A percentile compares a stretch with the other conserved stretches of the same genome.
Conservation (phyloP, 2,329 filamentous ascomycete genomes). For the Penicillium sp. region DNA sequence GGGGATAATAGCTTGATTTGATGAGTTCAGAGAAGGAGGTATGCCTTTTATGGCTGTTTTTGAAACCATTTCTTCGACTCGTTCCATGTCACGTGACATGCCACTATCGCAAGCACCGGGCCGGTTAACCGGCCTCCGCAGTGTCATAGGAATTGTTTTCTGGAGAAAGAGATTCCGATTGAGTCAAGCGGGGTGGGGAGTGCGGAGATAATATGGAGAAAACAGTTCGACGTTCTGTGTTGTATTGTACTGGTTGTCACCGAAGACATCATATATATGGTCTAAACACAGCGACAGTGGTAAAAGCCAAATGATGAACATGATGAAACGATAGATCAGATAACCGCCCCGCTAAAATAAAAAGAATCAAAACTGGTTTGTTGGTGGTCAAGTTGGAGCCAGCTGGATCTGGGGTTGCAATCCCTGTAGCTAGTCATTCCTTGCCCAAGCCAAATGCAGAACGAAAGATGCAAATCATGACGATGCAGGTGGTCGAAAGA, state of each 20-base stretch:
- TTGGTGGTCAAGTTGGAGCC: neutral
- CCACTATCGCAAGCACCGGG: constrained; percentile 3
- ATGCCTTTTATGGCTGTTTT: neutral
- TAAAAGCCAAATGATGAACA: neutral
- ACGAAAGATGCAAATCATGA: neutral
- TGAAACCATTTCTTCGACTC: neutral
- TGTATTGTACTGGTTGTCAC: neutral
- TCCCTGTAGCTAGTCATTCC: neutral
- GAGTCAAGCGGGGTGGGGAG: neutral
- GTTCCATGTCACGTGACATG: neutral
- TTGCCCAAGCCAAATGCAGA: neutral
- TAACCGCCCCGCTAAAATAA: constrained; percentile 24
- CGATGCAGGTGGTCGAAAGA: neutral
- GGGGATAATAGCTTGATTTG: neutral
- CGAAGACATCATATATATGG: neutral
- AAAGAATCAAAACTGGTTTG: neutral
- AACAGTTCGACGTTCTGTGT: neutral
- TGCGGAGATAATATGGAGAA: neutral
- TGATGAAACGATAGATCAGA: constrained; percentile 3
- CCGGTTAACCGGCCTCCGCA: constrained; percentile 8
- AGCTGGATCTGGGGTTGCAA: neutral
- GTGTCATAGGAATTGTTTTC: neutral
- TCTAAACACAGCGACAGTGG: neutral
- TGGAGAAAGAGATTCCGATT: neutral
- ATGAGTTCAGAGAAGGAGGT: neutral